Base-by-base conservation (phyloP, 192 early-diverging fungal genomes). In the Coemansia sp. region DNA sequence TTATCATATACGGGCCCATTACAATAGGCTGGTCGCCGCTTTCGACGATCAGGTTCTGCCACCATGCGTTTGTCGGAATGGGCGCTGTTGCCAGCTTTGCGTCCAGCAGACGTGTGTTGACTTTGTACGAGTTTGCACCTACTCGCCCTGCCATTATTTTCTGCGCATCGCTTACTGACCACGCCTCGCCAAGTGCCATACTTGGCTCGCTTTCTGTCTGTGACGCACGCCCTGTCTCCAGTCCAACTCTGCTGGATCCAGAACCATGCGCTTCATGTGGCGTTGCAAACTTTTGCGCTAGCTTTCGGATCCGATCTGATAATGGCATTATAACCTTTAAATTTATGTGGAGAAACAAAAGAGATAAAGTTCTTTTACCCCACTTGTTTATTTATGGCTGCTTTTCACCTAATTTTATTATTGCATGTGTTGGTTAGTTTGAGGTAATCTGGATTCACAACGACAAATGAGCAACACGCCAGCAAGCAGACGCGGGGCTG, bases 1-100 rank as follows among this genome's bases (percentile, higher is more conserved):
- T 66, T 7, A 83, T 47, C 54, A 76, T 62, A 57, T 83, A 83
- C 1, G 82, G 82, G 49, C 67, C 63, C 12, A 63, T 58, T 0
- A 75, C 65, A 15, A 83, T 60, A 2, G 82, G 72, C 48, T 79
- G 56, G 41, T 73, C 69, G 19, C 76, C 82, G 1, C 50, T 24
- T 17, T 67, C 67, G 17, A 79, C 21, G 1, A 79, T 50, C 23
- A 83, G 73, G 51, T 83, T 83, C 27, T 69, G 53, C 82, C 82
- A 83, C 82, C 82, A 83, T 19, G 55, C 43, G 47, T 73, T 83
- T 8, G 82, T 83, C 0, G 72, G 82, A 24, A 72, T 29, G 1
- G 78, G 61, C 15, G 22, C 11, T 11, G 23, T 24, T 5, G 38
- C 25, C 10, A 73, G 52, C 3, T 47, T 14, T 4, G 55, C n/a